Evolutionary conservation across 768 basidiomycete species (phyloP), one percentile per base, ranked within the genome.

Genomic region (Tricholoma sp.): DNA sequence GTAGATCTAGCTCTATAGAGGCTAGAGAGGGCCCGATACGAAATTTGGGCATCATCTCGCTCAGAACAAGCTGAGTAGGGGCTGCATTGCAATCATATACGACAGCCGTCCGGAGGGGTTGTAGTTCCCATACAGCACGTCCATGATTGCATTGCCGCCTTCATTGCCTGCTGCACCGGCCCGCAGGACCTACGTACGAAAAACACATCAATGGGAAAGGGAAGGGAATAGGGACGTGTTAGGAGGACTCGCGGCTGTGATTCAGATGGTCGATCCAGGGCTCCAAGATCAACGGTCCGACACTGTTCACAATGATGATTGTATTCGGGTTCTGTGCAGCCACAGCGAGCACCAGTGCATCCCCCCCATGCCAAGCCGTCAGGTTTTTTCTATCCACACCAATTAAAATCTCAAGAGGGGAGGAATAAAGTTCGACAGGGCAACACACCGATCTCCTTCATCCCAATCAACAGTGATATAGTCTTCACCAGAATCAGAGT

Each of bases 391-490:
- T 80, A 53, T 11, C 8, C 2, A 56, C 42, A 37, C 2, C 17
- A 36, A 18, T 12, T 18, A 42, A 24, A 24, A 24, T 24, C 24
- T 4, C 24, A 24, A 1, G 4, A 24, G 4, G 24, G 24, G 4
- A 24, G 4, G 24, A 24, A 24, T 24, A 24, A 24, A 24, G 24
- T 4, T 24, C 24, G 4, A 24, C 4, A 56, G 29, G 50, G 53
- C 7, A 18, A 33, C 74, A 47, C 53, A 81, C 80, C 86, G 73
- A 65, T 93, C 91, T 31, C 89, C 89, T 57, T 78, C 76, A 63
- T 91, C 92, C 5, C 86, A 88, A 60, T 89, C 89, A 11, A 91
- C 86, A 15, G 83, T 85, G 61, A 91, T 86, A 65, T 90, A 91
- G 13, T 74, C 82, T 72, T 95, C 94, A 20, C 94, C 94, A 6